phyloP scores from a whole-genome alignment of 2,329 filamentous ascomycete genomes.

The Fusarium coicis region DNA sequence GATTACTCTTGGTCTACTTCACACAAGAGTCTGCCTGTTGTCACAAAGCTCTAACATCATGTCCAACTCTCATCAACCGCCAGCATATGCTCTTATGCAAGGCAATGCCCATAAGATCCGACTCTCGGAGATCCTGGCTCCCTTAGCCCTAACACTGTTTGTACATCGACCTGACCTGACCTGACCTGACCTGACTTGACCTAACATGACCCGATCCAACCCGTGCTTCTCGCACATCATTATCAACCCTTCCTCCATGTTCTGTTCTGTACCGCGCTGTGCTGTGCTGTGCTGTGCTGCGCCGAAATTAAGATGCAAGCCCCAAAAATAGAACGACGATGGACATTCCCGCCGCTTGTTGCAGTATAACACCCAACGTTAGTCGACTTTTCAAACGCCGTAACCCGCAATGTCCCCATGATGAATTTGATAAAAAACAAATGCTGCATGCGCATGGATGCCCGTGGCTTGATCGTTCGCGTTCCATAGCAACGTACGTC shows the following conservation, averaged over 20 bases:
- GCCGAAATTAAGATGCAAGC: conserved; percentile 35
- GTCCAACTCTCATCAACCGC: conserved; percentile 16
- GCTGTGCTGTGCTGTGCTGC: not conserved
- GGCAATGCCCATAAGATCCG: conserved; percentile 14
- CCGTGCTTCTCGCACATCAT: not conserved
- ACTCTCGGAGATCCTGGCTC: conserved; percentile 6
- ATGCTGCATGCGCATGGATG: conserved; percentile 28
- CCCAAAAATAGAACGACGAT: conserved; percentile 25
- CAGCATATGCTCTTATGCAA: conserved; percentile 7
- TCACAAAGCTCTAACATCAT: conserved; percentile 18
- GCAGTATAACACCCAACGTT: conserved; percentile 29
- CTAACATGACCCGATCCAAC: not conserved
- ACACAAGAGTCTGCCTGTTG: conserved; percentile 23
- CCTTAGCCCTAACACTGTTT: conserved; percentile 8
- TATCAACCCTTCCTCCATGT: conserved; percentile 16
- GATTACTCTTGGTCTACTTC: conserved; percentile 21
- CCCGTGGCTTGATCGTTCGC: conserved; percentile 6
- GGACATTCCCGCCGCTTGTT: conserved; percentile 27
- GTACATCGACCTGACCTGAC: conserved; percentile 6
- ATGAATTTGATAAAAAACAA: conserved; percentile 34
- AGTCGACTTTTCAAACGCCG: conserved; percentile 41
- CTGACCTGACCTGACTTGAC: not conserved
- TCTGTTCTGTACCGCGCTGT: not conserved
- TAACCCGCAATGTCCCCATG: conserved; percentile 34
- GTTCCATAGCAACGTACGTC: conserved; percentile 10